A percentile compares a stretch with the other conserved stretches of the same genome.
Evolutionary conservation across 2,329 filamentous ascomycete genomes (phyloP).

Genomic region (Claviceps capensis): DNA sequence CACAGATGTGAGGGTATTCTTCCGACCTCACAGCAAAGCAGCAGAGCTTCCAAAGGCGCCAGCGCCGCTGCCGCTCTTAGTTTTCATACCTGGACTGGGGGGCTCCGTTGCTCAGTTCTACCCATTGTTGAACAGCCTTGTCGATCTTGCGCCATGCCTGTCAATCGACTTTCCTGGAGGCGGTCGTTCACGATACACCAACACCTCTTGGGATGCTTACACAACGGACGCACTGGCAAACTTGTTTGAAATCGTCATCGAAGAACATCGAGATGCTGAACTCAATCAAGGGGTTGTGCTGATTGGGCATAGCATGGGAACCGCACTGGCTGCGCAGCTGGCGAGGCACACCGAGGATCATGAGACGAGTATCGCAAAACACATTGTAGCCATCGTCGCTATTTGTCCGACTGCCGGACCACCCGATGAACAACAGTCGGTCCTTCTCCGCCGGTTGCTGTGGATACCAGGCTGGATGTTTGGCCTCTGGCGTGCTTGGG

Average conservation of each 20-base stretch:
- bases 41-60: constrained; percentile 50
- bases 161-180: constrained; percentile 87
- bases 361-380: constrained; percentile 37
- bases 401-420: constrained; percentile 67
- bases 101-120: constrained; percentile 84
- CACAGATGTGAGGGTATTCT: constrained; percentile 67
- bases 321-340: constrained; percentile 59
- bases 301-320: constrained; percentile 84
- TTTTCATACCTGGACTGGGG: constrained; percentile 89
- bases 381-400: constrained; percentile 64
- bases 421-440: constrained; percentile 31
- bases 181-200: constrained; percentile 63
- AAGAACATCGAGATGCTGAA: constrained; percentile 53
- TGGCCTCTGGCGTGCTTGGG: constrained; percentile 62
- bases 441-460: constrained; percentile 41
- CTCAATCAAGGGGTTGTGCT: constrained; percentile 60
- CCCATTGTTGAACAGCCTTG: constrained; percentile 64
- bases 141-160: constrained; percentile 66
- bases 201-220: constrained; percentile 64
- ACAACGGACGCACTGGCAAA: constrained; percentile 60
- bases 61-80: constrained; percentile 64
- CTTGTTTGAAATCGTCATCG: constrained; percentile 61
- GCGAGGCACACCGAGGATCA: constrained; percentile 34
- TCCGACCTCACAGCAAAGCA: constrained; percentile 68
- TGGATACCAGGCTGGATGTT: constrained; percentile 61